A percentile compares a stretch with the other conserved stretches of the same genome.
Evolutionary conservation across 441 rosid genomes (phyloP).

Genomic region (Adansonia gregorii): DNA sequence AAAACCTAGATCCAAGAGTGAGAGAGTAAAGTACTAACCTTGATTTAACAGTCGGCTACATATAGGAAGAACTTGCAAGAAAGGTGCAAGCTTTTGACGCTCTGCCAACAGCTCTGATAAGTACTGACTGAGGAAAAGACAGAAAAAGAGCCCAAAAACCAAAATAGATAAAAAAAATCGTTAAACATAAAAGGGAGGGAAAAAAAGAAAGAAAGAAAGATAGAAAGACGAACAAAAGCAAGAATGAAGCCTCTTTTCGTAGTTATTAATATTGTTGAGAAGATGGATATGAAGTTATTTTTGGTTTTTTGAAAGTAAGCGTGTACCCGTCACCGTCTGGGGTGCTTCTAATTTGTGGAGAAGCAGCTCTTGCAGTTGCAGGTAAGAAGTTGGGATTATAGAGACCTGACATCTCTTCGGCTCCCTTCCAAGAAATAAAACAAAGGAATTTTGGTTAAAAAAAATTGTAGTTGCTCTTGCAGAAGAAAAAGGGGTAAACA

Average conservation of each 20-base stretch:
- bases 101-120: conserved; percentile 84
- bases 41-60: conserved; percentile 90
- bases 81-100: conserved; percentile 96
- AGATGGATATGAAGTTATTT: neutral
- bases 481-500: conserved; percentile 36
- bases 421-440: conserved; percentile 33
- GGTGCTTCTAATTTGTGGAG: conserved; percentile 90
- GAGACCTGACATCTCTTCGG: conserved; percentile 79
- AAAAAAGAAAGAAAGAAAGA: neutral
- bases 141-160: conserved; percentile 8
- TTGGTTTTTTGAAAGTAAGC: neutral
- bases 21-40: conserved; percentile 53
- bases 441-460: conserved; percentile 30
- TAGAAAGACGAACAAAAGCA: conserved; percentile 13
- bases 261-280: neutral
- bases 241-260: neutral
- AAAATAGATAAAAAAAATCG: conserved; percentile 44
- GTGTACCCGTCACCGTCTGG: conserved; percentile 86
- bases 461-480: conserved; percentile 44
- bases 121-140: conserved; percentile 64
- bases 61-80: conserved; percentile 86
- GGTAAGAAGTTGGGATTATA: conserved; percentile 94
- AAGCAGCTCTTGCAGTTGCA: conserved; percentile 90
- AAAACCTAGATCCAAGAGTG: conserved; percentile 66
- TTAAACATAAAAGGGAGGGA: conserved; percentile 23